Evolutionary conservation across 2,329 filamentous ascomycete species (phyloP).

Genomic region (Tolypocladium sp.): DNA sequence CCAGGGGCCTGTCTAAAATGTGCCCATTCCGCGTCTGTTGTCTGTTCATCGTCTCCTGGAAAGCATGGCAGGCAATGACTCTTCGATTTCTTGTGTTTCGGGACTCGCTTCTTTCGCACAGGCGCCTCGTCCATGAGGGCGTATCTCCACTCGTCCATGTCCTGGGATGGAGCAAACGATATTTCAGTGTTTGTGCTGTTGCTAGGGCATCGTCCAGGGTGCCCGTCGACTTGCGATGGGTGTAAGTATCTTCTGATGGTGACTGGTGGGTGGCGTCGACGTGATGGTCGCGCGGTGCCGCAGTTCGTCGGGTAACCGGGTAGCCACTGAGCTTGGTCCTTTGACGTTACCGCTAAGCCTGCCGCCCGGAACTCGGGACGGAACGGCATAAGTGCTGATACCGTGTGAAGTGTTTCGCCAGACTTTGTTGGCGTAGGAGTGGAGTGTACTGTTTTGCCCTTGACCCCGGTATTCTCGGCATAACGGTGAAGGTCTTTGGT

Average conservation of each 20-base stretch:
- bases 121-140: slow-evolving; percentile 22
- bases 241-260: not conserved
- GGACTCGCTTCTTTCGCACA: slow-evolving; percentile 8
- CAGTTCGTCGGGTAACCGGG: slow-evolving; percentile 9
- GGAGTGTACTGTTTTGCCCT: slow-evolving; percentile 26
- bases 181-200: slow-evolving; percentile 19
- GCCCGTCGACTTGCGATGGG: slow-evolving; percentile 20
- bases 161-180: slow-evolving; percentile 17
- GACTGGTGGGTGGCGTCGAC: not conserved
- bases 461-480: slow-evolving; percentile 23
- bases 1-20: slow-evolving; percentile 9
- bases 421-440: slow-evolving; percentile 32
- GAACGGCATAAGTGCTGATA: slow-evolving; percentile 44
- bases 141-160: slow-evolving; percentile 23
- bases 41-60: slow-evolving; percentile 10
- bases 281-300: slow-evolving; percentile 4
- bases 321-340: slow-evolving; percentile 27
- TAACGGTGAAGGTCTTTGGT: slow-evolving; percentile 19
- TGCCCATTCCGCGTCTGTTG: slow-evolving; percentile 13
- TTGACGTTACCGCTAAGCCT: slow-evolving; percentile 47
- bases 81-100: slow-evolving; percentile 6
- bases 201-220: slow-evolving; percentile 9
- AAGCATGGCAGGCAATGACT: slow-evolving; percentile 21
- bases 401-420: slow-evolving; percentile 36
- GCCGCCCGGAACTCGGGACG: slow-evolving; percentile 42